Conservation (phyloP, 1,139 yeast genomes). For the Yamadazyma dushanensis region DNA sequence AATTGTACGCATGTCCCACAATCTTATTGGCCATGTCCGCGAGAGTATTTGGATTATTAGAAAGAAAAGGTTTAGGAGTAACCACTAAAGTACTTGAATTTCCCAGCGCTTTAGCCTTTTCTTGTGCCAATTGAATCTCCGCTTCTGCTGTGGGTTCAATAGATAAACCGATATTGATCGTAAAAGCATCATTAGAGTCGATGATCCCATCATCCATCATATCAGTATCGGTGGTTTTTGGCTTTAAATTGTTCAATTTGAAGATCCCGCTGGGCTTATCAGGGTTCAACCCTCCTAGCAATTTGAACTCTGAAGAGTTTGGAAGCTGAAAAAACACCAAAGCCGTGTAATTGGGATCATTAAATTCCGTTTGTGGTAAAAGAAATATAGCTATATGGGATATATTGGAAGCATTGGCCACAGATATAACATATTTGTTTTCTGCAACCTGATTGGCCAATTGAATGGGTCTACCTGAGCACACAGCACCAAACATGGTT, state of each 20-base stretch:
- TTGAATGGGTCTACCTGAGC: conserved; percentile 58
- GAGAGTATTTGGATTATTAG: conserved; percentile 24
- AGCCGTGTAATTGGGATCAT: conserved; percentile 75
- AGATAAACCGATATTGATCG: conserved; percentile 78
- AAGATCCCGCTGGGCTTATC: conserved; percentile 90
- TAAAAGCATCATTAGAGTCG: conserved; percentile 28
- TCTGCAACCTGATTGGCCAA: conserved; percentile 63
- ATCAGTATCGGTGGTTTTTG: conserved; percentile 24
- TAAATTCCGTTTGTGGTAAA: conserved; percentile 61
- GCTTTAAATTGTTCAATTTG: conserved; percentile 55
- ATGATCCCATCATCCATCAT: conserved; percentile 32
- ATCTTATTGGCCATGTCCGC: conserved; percentile 77
- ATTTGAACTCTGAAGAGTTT: conserved; percentile 60
- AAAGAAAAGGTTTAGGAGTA: conserved; percentile 13
- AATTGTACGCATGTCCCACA: conserved; percentile 90
- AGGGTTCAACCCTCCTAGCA: conserved; percentile 74
- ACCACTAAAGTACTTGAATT: conserved; percentile 21
- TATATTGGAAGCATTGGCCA: conserved; percentile 61
- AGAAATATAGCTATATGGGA: conserved; percentile 77
- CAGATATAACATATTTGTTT: conserved; percentile 59
- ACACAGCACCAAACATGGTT: conserved; percentile 56
- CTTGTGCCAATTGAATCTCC: conserved; percentile 31
- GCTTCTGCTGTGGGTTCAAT: conserved; percentile 75
- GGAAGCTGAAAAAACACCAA: conserved; percentile 88
- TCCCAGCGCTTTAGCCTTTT: conserved; percentile 26